Evolutionary conservation across 192 early-diverging fungal genomes (phyloP), one percentile per base, ranked within the genome.

Genomic region (Coemansia guatemalensis): DNA sequence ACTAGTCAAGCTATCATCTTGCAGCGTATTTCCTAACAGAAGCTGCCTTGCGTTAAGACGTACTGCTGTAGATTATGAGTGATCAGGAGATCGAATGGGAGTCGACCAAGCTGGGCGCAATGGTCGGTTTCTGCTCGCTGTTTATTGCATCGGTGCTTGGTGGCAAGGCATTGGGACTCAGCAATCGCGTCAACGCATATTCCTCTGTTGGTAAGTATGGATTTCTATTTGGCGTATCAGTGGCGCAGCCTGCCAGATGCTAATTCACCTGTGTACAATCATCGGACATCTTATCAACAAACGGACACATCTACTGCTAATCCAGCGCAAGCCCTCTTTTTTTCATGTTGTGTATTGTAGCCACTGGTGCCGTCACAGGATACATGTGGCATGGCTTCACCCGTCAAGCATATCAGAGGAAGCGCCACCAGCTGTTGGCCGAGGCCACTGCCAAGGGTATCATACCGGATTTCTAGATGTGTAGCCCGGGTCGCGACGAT

Each of bases 361-460:
- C 53, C 3, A 79, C 76, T 5, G 77, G 77, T 49, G 67, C 62
- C 1, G 68, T 74, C 60, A 73, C 77, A 17, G 77, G 77, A 6
- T 79, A 79, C 64, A 79, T 79, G 77, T 79, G 77, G 77, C 64
- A 70, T 29, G 77, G 77, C 11, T 74, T 74, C 51, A 79, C 77
- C 11, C 63, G 77, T 21, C 77, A 79, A 51, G 77, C 77, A 23
- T 79, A 73, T 62, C 64, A 79, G 62, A 73, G 67, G 54, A 69
- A 72, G 56, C 77, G 77, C 17, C 67, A 33, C 22, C 71, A 67
- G 60, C 56, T 74, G 63, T 41, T 79, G 35, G 39, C 62, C 8
- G 69, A 73, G 24, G 27, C 64, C 39, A 76, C 64, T 58, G 32
- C 67, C 58, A 75, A 60, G 41, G 67, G 67, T 7, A 53, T 54